These are phyloP conservation scores for Emericellopsis cladophorae DNA, from an alignment of 2,329 filamentous ascomycete species.

Conservation along the genomic window DNA sequence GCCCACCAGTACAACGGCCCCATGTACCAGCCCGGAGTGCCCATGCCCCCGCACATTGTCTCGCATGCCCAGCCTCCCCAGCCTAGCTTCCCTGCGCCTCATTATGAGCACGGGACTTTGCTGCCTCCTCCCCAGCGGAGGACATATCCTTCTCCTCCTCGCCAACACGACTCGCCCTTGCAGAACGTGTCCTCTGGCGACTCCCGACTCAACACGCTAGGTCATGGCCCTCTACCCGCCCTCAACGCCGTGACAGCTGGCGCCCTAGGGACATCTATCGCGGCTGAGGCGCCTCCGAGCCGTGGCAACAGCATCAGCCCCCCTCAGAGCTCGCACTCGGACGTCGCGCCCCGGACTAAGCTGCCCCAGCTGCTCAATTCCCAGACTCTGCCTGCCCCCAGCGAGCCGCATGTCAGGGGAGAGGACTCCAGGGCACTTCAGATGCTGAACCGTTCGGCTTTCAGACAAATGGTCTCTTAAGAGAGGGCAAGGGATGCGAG, in stretches of 20 bases:
- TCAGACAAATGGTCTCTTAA: conserved; percentile 23
- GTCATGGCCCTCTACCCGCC: conserved; percentile 30
- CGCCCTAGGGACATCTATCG: conserved; percentile 11
- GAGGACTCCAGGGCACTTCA: conserved; percentile 55
- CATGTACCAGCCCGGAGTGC: conserved; percentile 15
- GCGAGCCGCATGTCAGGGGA: conserved; percentile 30
- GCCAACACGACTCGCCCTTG: conserved; percentile 26
- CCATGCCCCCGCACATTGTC: conserved; percentile 11
- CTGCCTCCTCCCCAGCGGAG: conserved; percentile 18
- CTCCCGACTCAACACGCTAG: conserved; percentile 17
- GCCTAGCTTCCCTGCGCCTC: not conserved
- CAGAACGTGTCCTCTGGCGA: conserved; percentile 28
- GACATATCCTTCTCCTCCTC: conserved; percentile 19
- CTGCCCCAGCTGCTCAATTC: not conserved
- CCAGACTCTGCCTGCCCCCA: conserved; percentile 1
- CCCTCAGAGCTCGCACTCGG: conserved; percentile 26
- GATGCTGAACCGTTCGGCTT: conserved; percentile 42
- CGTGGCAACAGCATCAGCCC: conserved; percentile 36
- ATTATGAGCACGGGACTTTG: conserved; percentile 12
- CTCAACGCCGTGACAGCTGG: conserved; percentile 20
- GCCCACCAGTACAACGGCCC: conserved; percentile 30
- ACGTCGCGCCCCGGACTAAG: conserved; percentile 7
- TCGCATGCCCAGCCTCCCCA: conserved; percentile 15
- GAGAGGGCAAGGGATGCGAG: not conserved
- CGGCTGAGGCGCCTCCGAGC: conserved; percentile 27